Conservation (phyloP, 371 early-diverging fungal genomes). For the Apophysomyces variabilis region DNA sequence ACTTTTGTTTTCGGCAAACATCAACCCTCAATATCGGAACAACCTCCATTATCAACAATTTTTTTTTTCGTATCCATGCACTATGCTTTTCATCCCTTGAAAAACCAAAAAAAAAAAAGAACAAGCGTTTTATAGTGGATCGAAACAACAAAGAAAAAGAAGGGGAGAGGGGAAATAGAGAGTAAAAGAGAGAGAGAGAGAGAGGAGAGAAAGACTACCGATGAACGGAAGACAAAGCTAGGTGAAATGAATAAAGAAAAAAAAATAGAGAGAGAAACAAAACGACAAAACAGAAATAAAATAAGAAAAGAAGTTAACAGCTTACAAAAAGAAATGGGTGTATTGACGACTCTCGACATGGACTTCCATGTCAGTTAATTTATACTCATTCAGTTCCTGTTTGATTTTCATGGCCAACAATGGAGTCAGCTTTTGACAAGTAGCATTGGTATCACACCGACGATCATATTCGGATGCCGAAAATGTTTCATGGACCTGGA, state of each 20-base stretch:
- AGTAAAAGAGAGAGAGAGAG: neutral
- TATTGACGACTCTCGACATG: slow-evolving; percentile 74
- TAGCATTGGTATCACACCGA: slow-evolving; percentile 64
- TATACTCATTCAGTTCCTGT: slow-evolving; percentile 78
- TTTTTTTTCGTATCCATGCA: no score
- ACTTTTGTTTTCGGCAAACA: no score
- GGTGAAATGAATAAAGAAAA: no score
- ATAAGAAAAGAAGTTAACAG: slow-evolving; percentile 2
- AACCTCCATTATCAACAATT: no score
- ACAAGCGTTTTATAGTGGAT: neutral
- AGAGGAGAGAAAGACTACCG: neutral
- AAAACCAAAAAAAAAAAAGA: neutral
- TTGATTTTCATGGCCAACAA: slow-evolving; percentile 75
- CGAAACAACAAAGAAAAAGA: slow-evolving; percentile 7
- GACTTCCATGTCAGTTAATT: slow-evolving; percentile 75
- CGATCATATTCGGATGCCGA: slow-evolving; percentile 73
- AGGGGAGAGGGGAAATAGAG: neutral
- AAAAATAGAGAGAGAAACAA: neutral
- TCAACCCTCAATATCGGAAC: no score
- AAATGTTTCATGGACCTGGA: slow-evolving; percentile 72
- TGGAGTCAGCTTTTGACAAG: slow-evolving; percentile 68
- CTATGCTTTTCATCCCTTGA: neutral
- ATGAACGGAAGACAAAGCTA: no score
- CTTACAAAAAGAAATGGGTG: slow-evolving; percentile 76
- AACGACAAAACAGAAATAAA: neutral